Conservation (phyloP, 2,329 filamentous ascomycete species). For the Verticillium tricorpus region DNA sequence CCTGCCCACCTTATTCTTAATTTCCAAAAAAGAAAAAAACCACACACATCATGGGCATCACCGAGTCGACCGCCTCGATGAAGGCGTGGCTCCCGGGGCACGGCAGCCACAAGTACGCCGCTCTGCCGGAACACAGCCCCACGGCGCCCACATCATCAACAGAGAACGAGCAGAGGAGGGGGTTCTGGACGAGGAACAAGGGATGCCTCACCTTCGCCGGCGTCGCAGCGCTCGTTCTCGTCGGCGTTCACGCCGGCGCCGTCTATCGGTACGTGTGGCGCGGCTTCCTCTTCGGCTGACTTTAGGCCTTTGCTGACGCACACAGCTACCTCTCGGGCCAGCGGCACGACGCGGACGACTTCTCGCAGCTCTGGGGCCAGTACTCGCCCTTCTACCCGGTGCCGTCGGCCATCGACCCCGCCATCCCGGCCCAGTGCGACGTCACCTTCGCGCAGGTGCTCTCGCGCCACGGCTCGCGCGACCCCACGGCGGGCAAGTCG, state of each 20-base stretch:
- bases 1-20: background rate
- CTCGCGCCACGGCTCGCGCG: slow-evolving; percentile 79
- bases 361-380: slow-evolving; percentile 75
- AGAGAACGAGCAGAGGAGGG: background rate
- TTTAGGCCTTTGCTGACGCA: background rate
- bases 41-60: background rate
- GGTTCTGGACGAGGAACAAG: background rate
- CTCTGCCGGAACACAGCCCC: background rate
- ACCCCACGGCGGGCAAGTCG: slow-evolving; percentile 69
- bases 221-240: background rate
- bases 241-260: background rate
- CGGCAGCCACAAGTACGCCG: background rate
- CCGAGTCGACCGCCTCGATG: background rate
- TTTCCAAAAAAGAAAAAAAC: background rate
- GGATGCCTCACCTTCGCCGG: background rate
- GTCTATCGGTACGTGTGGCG: background rate
- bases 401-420: slow-evolving; percentile 56
- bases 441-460: slow-evolving; percentile 78
- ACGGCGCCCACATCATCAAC: background rate
- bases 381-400: slow-evolving; percentile 83
- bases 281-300: background rate
- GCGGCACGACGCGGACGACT: slow-evolving; percentile 47
- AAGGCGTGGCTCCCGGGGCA: background rate
- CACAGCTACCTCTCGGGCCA: slow-evolving; percentile 13
- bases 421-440: slow-evolving; percentile 62